phyloP scores from a whole-genome alignment of 140 eudicot species.

The Flaveria floridana region DNA sequence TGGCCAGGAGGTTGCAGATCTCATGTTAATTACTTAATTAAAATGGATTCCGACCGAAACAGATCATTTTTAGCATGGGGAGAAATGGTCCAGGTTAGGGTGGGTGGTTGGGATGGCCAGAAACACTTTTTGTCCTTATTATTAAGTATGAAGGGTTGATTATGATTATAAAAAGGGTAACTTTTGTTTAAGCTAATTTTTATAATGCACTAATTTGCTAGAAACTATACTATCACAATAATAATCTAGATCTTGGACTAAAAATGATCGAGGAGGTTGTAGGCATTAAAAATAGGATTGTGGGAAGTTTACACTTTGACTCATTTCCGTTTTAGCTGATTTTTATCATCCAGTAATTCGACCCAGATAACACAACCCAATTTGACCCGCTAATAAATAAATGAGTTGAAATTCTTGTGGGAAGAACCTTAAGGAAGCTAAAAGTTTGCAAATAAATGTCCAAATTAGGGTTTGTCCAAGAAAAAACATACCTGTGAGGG shows the following conservation, averaged over 20 bases:
- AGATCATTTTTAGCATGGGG: background rate
- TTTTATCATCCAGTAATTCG: background rate
- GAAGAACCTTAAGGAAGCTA: background rate
- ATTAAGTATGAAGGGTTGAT: background rate
- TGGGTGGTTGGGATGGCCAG: background rate
- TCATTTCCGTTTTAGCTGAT: background rate
- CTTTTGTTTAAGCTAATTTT: background rate
- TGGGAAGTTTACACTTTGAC: background rate
- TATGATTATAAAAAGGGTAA: background rate
- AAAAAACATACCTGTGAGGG: conserved; percentile 69
- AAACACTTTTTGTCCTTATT: background rate
- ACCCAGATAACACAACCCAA: background rate
- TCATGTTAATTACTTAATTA: background rate
- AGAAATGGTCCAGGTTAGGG: background rate
- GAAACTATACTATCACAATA: background rate
- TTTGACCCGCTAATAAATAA: background rate
- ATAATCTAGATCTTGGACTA: background rate
- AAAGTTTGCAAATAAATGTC: background rate
- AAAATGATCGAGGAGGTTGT: background rate
- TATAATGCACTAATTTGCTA: too few species aligned
- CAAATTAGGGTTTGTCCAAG: background rate
- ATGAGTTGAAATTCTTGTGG: background rate
- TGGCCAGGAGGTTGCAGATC: background rate
- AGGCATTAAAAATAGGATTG: background rate
- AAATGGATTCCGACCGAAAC: background rate